Evolutionary conservation across 345 rosid genomes (phyloP).

Genomic region (thale cress (Arabidopsis thaliana)): DNA sequence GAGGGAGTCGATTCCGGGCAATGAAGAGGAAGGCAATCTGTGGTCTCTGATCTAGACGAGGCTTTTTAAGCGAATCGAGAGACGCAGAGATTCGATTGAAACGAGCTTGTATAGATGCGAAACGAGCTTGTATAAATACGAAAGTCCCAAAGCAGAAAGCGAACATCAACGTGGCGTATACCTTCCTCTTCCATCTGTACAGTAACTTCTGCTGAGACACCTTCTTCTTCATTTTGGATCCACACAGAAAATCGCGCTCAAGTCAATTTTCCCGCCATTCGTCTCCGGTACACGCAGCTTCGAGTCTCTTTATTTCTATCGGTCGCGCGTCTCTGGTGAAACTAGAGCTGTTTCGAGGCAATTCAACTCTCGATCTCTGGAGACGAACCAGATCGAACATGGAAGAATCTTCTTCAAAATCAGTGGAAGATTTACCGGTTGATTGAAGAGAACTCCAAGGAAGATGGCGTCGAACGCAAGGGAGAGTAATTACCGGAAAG

Average conservation of each 20-base stretch:
- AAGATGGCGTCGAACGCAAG: constrained; percentile 30
- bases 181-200: constrained; percentile 76
- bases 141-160: constrained; percentile 66
- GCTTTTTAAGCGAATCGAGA: constrained; percentile 54
- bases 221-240: constrained; percentile 72
- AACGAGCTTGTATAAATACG: constrained; percentile 67
- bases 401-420: constrained; percentile 24
- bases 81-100: constrained; percentile 53
- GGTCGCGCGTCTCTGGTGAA: constrained; percentile 3
- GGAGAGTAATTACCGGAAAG: constrained; percentile 24
- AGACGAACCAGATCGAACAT: constrained; percentile 38
- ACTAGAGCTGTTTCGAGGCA: neutral
- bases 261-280: constrained; percentile 42
- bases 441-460: constrained; percentile 29
- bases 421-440: constrained; percentile 4
- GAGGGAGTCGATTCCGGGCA: constrained; percentile 85
- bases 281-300: neutral
- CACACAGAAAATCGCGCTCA: constrained; percentile 14
- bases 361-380: constrained; percentile 39
- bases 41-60: constrained; percentile 51
- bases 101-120: constrained; percentile 65
- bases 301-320: neutral
- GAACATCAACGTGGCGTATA: constrained; percentile 47
- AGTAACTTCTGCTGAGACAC: constrained; percentile 53
- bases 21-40: constrained; percentile 87